These are phyloP conservation scores for Sphagnurus paluster DNA, from an alignment of 1,284 basidiomycete genomes.

Conservation along the genomic window DNA sequence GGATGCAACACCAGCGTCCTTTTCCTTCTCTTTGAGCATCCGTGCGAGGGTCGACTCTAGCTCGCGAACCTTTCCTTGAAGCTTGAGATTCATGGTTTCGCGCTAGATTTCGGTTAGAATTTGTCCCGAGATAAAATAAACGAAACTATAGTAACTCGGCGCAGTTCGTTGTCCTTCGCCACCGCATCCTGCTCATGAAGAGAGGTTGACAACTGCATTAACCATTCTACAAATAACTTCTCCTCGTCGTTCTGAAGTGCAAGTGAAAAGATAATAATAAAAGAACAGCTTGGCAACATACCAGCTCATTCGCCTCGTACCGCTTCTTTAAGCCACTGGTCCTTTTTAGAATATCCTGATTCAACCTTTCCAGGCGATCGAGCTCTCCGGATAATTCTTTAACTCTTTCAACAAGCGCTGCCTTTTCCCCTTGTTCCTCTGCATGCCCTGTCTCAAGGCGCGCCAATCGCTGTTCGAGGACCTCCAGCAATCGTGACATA, in stretches of 20 bases:
- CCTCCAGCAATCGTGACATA: not conserved
- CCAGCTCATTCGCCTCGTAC: constrained; percentile 43
- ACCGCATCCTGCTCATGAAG: constrained; percentile 50
- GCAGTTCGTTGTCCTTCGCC: constrained; percentile 52
- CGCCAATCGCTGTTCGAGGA: constrained; percentile 10
- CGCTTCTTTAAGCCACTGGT: constrained; percentile 31
- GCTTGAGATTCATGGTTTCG: constrained; percentile 40
- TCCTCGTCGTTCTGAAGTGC: constrained; percentile 34
- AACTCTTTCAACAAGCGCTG: not conserved
- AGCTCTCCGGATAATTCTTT: constrained; percentile 8
- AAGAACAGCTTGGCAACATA: constrained; percentile 20
- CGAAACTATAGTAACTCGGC: constrained; percentile 34
- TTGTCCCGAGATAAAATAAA: constrained; percentile 9
- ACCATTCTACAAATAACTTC: constrained; percentile 42
- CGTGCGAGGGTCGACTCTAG: constrained; percentile 44
- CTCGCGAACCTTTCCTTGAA: constrained; percentile 39
- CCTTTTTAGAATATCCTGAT: constrained; percentile 6
- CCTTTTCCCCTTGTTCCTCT: constrained; percentile 13
- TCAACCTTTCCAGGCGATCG: constrained; percentile 10
- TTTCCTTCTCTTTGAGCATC: constrained; percentile 37
- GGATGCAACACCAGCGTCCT: constrained; percentile 18
- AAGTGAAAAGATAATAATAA: constrained; percentile 1
- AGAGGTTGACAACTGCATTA: constrained; percentile 41
- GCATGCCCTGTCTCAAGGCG: too few relatives aligned
- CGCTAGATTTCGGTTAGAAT: constrained; percentile 32